Percentiles rank a stretch among this genome's conserved stretches.
These are phyloP conservation scores for Mariannaea elegans DNA, from an alignment of 2,329 filamentous ascomycete species.

Conservation along the genomic window DNA sequence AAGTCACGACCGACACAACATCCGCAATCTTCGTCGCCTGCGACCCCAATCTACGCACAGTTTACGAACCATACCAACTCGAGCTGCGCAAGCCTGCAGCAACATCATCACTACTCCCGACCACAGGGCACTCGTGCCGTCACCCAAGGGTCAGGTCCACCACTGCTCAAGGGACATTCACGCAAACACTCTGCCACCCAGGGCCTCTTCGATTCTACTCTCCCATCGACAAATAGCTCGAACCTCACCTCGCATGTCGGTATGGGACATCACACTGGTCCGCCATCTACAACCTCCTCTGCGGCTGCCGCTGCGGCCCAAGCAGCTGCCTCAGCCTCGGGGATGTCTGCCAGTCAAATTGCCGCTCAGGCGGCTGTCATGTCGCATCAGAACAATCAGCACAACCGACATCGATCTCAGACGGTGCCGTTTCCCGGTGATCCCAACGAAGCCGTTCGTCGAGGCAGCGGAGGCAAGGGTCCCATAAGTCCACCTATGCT, in stretches of 20 bases:
- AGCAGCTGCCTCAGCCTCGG: conserved; percentile 47
- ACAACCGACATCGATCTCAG: conserved; percentile 75
- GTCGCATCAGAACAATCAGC: conserved; percentile 63
- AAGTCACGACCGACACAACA: conserved; percentile 54
- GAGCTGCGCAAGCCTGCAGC: conserved; percentile 54
- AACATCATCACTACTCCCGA: conserved; percentile 67
- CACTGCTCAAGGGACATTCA: conserved; percentile 56
- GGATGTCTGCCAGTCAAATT: conserved; percentile 76
- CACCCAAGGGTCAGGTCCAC: conserved; percentile 43
- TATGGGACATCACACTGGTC: conserved; percentile 49
- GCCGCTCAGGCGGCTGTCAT: conserved; percentile 82
- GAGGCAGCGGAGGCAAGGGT: conserved; percentile 55
- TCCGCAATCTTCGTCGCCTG: conserved; percentile 44
- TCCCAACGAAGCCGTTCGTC: conserved; percentile 53
- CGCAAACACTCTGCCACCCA: conserved; percentile 77
- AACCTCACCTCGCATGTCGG: conserved; percentile 62
- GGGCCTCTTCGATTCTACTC: conserved; percentile 78
- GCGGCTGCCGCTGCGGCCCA: conserved; percentile 34
- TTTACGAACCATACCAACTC: conserved; percentile 58
- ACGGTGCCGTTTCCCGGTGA: conserved; percentile 70
- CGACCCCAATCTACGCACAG: conserved; percentile 58
- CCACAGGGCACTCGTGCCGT: conserved; percentile 51
- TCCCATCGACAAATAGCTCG: conserved; percentile 69
- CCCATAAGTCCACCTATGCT: conserved; percentile 70
- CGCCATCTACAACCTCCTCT: conserved; percentile 26